phyloP scores from a whole-genome alignment of 1,139 yeast species.

The Debaryomyces subglobosus region DNA sequence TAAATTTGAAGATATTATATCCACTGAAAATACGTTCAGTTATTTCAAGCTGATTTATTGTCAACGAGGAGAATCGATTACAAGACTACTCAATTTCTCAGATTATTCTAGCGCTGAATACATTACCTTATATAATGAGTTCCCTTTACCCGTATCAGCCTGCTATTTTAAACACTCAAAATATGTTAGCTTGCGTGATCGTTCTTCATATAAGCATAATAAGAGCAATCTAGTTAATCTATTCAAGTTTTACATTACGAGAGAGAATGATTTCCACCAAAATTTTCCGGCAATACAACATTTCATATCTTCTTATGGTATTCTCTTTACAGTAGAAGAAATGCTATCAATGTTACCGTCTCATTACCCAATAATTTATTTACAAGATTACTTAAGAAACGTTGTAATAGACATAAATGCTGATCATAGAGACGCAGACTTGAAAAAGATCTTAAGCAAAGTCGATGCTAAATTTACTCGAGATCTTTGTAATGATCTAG shows the following conservation, averaged over 20 bases:
- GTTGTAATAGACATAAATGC: slow-evolving; percentile 26
- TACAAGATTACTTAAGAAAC: slow-evolving; percentile 30
- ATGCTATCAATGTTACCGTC: slow-evolving; percentile 35
- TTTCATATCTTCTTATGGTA: slow-evolving; percentile 30
- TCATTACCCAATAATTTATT: slow-evolving; percentile 33
- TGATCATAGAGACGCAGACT: slow-evolving; percentile 20
- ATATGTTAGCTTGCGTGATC: neutral
- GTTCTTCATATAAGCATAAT: neutral
- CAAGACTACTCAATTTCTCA: slow-evolving; percentile 17
- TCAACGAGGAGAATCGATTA: slow-evolving; percentile 7
- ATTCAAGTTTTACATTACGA: slow-evolving; percentile 25
- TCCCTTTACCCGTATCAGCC: slow-evolving; percentile 26
- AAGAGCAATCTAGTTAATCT: slow-evolving; percentile 15
- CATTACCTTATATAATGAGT: slow-evolving; percentile 24
- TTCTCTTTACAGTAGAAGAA: slow-evolving; percentile 26
- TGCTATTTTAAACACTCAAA: slow-evolving; percentile 19
- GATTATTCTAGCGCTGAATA: slow-evolving; percentile 43
- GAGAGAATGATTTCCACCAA: slow-evolving; percentile 14
- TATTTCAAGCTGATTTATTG: slow-evolving; percentile 14
- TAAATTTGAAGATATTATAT: neutral
- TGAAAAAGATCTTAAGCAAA: slow-evolving; percentile 34
- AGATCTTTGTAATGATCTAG: slow-evolving; percentile 17
- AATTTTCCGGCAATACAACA: slow-evolving; percentile 31
- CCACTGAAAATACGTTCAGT: slow-evolving; percentile 6
- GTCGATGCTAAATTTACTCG: slow-evolving; percentile 28